Evolutionary conservation across 768 basidiomycete genomes (phyloP), one percentile per base, ranked within the genome.

Genomic region (Pleurotus cornucopiae): DNA sequence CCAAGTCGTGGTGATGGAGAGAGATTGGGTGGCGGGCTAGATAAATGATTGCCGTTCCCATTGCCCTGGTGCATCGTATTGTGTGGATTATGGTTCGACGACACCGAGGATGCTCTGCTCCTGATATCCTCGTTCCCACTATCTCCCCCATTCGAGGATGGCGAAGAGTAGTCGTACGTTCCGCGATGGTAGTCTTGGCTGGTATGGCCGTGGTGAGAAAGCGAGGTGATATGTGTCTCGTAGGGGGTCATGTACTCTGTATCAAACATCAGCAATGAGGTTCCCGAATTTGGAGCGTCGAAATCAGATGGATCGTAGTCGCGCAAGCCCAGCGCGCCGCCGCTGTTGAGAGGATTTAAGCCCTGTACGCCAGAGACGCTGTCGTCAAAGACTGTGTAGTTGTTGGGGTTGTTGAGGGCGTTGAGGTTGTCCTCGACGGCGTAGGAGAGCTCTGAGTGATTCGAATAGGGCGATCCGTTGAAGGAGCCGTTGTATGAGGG

Each of bases 281-380:
- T 70, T 45, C 67, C 64, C 30, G 77, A 71, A 57, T 75, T 67
- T 16, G 86, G 84, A 4, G 71, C 64, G 71, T 91, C 89, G 75
- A 82, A 91, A 55, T 90, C 85, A 25, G 80, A 68, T 3, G 89
- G 89, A 66, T 91, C 83, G 78, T 91, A 91, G 26, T 83, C 85
- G 52, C 65, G 68, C 70, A 62, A 58, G 65, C 45, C 55, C 25
- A 49, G 16, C n/a, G 39, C 46, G 16, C 45, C 26, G 51, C 20
- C 25, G 51, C n/a, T 6, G 37, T 51, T 37, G 14, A 49, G 21
- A 6, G 37, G 39, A 34, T 34, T 34, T 5, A 37, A 18, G 52
- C 13, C 14, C 23, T 46, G 30, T 16, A 21, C 25, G 60, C 3
- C 63, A 43, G 37, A 71, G 69, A 40, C 80, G 14, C 5, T 75